Evolutionary conservation across 768 basidiomycete genomes (phyloP).

Genomic region (Boletus pseudopeckii): DNA sequence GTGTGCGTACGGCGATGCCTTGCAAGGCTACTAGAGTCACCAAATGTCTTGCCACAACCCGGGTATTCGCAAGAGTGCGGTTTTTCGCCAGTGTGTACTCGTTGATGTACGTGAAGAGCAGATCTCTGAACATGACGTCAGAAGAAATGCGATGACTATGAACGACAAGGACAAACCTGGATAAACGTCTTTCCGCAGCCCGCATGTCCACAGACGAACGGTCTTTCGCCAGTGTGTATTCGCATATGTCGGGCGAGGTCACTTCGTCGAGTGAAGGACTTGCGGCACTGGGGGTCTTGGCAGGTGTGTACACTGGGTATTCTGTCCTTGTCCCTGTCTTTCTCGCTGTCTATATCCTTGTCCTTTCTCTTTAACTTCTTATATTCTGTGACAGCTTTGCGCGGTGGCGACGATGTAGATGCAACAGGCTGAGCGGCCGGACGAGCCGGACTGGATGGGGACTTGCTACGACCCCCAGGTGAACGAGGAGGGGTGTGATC

Average conservation of each 20-base stretch:
- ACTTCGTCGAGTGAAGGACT: slow-evolving; percentile 79
- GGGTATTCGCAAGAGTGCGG: slow-evolving; percentile 90
- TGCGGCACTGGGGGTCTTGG: slow-evolving; percentile 69
- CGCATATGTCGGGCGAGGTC: slow-evolving; percentile 83
- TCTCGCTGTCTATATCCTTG: slow-evolving; percentile 29
- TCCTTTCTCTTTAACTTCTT: slow-evolving; percentile 30
- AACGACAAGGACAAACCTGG: slow-evolving; percentile 51
- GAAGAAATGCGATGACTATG: neutral
- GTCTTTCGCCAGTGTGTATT: slow-evolving; percentile 89
- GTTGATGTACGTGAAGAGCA: slow-evolving; percentile 82
- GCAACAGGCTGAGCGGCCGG: slow-evolving; percentile 41
- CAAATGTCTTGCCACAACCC: slow-evolving; percentile 82
- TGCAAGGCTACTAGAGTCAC: slow-evolving; percentile 88
- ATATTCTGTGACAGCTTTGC: slow-evolving; percentile 19
- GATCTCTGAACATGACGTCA: slow-evolving; percentile 57
- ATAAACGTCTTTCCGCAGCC: slow-evolving; percentile 91
- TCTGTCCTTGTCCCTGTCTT: slow-evolving; percentile 41
- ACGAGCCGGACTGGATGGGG: slow-evolving; percentile 37
- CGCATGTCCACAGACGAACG: slow-evolving; percentile 67
- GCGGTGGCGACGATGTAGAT: slow-evolving; percentile 46
- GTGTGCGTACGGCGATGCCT: slow-evolving; percentile 89
- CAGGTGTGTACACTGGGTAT: slow-evolving; percentile 57
- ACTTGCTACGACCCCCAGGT: slow-evolving; percentile 26
- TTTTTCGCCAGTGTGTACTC: slow-evolving; percentile 91
- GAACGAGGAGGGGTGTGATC: slow-evolving; percentile 20